Base-by-base conservation (phyloP, 2,329 filamentous ascomycete species). In the Aspergillus fumigatiaffinis region DNA sequence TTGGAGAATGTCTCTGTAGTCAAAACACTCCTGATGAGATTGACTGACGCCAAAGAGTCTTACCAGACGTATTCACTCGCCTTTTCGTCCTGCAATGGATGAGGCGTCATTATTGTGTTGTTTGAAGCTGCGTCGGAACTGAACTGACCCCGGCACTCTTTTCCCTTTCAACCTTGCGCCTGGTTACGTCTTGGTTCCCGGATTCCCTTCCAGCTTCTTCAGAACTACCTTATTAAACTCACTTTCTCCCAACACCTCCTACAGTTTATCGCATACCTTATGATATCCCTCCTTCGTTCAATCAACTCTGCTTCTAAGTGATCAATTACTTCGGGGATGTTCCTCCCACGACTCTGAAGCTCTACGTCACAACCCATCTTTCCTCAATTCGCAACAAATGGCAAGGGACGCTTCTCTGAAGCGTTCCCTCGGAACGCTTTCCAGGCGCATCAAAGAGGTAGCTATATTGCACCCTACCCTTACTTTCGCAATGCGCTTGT, bases 371-470 rank as follows among this genome's bases (percentile, higher is more conserved):
- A 35, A 42, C 10, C 28, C 54, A 42, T 52, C 50, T 60, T 38
- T 17, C 32, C 17, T 38, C 32, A 17, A 52, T 52, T 60, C 57
- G 54, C 60, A 60, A 64, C 56, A 56, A 56, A 76, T 77, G 71
- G 61, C 68, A 64, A 74, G 76, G 60, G 77, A 77, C 55, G 71
- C 68, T 55, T 75, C 75, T 52, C 66, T 76, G 29, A 74, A 73
- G 65, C 75, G 77, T 66, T 77, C 76, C 23, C 68, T 80, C 49
- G 77, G 76, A 35, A 72, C 70, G 23, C 65, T 79, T 25, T 70
- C 73, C 51, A 65, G 63, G 50, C 71, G 65, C 53, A 74, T 79
- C 56, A 71, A 72, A 64, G 70, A 78, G 70, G 76, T 78, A 73
- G 41, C 51, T 42, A 44, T 32, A 25, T 21, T 17, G 3, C 28